Evolutionary conservation across 192 early-diverging fungal species (phyloP), one percentile per base, ranked within the genome.

Genomic region (Allomyces javanicus): DNA sequence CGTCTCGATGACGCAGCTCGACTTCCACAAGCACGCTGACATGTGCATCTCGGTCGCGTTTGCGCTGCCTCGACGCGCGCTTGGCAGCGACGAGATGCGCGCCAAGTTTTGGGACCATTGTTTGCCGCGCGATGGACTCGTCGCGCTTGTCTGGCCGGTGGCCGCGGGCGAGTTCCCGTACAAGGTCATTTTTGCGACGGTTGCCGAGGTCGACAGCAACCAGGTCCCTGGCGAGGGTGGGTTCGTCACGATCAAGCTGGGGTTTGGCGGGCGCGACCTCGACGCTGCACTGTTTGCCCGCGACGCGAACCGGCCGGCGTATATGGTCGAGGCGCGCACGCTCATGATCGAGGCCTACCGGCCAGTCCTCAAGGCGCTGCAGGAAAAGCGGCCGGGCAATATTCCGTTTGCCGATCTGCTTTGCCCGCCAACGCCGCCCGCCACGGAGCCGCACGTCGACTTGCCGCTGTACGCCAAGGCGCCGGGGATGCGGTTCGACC

Each of bases 331-430:
- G 64, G 62, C 66, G 23, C 67, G 63, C n/a, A 21, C 50, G 14
- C 62, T 74, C 24, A 62, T 74, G 55, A 73, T 72, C 62, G 73
- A 74, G 64, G 64, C 62, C 4, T 74, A 74, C 50, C 65, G 73
- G 14, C 70, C 73, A 5, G 61, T 74, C n/a, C 64, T 74, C 14
- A 66, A 64, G 10, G 64, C 66, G 7, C 44, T 74, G 25, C 66
- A 74, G 66, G 63, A 63, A 50, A 27, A 63, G 69, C n/a, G n/a
- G n/a, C n/a, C n/a, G n/a, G 67, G 12, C 17, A 61, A 43, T 17
- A 24, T 67, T 10, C 66, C 66, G 14, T 75, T 67, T 66, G 66
- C 12, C 65, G 65, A 65, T 17, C 44, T 67, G n/a, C 63, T 73
- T 9, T 68, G 45, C 33, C 67, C 67, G 10, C 62, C 68, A 12